These are phyloP conservation scores for Rhodomyrtus tomentosa DNA, from an alignment of 345 rosid genomes.

Conservation along the genomic window DNA sequence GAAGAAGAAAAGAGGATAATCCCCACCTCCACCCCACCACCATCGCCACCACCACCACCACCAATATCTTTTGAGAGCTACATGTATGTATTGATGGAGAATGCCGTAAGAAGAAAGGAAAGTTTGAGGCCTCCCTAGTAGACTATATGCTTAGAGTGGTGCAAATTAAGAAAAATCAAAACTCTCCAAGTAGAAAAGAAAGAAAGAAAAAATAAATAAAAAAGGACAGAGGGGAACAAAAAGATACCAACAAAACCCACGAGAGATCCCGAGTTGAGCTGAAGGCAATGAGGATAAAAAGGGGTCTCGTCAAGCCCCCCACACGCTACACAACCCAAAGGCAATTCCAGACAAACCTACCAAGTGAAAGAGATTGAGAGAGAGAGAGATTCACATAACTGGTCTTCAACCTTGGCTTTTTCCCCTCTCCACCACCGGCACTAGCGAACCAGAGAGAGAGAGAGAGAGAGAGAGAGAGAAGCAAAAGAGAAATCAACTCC, in stretches of 20 bases:
- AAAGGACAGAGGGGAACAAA: slow-evolving; percentile 9
- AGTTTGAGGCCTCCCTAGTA: slow-evolving; percentile 38
- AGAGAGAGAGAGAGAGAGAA: background rate
- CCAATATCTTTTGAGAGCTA: slow-evolving; percentile 28
- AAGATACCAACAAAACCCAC: slow-evolving; percentile 19
- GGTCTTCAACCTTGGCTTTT: background rate
- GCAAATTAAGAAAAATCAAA: background rate
- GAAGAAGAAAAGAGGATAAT: slow-evolving; percentile 1
- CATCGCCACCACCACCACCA: slow-evolving; percentile 2
- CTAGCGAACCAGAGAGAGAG: background rate
- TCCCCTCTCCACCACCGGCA: background rate
- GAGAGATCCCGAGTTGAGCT: background rate
- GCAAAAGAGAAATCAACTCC: background rate
- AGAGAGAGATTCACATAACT: background rate
- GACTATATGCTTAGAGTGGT: slow-evolving; percentile 16
- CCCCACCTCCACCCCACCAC: background rate
- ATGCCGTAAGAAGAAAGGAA: slow-evolving; percentile 82
- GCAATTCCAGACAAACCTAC: slow-evolving; percentile 3
- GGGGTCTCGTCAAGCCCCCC: background rate
- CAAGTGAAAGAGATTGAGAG: slow-evolving; percentile 6
- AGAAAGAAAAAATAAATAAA: background rate
- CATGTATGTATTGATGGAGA: slow-evolving; percentile 32
- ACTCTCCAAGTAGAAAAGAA: background rate
- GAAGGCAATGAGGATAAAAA: slow-evolving; percentile 1
- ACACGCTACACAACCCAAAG: background rate